These are phyloP conservation scores for Alisma plantagoaquatica DNA, from an alignment of 106 monocot genomes.

Conservation along the genomic window DNA sequence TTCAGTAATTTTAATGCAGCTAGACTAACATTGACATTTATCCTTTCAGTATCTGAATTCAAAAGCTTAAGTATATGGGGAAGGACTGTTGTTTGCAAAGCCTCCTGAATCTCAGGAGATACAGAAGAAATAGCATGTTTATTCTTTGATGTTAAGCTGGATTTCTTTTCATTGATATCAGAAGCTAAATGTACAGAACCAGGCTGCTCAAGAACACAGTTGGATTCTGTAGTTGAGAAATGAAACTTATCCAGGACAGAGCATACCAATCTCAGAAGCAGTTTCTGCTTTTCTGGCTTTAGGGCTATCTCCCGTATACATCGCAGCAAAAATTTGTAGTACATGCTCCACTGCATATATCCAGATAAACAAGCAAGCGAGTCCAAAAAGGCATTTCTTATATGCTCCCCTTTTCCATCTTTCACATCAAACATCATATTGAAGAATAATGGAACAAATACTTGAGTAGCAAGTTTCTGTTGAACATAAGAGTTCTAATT, in stretches of 20 bases:
- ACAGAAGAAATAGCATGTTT: background rate
- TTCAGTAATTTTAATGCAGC: conserved; percentile 82
- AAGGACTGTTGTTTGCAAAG: conserved; percentile 47
- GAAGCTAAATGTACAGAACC: background rate
- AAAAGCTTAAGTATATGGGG: conserved; percentile 55
- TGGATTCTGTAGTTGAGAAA: conserved; percentile 23
- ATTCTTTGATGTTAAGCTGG: background rate
- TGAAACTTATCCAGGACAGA: conserved; percentile 66
- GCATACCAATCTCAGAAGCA: conserved; percentile 64
- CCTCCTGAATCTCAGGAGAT: conserved; percentile 26
- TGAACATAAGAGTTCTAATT: too few species aligned
- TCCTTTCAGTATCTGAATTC: conserved; percentile 51
- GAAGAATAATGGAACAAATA: conserved; percentile 85
- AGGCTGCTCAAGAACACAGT: background rate
- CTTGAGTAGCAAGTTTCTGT: conserved; percentile 43
- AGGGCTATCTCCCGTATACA: conserved; percentile 54
- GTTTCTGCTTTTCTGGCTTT: conserved; percentile 67
- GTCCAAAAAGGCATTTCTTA: conserved; percentile 63
- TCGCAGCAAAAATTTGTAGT: conserved; percentile 47
- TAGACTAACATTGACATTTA: conserved; percentile 66
- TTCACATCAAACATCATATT: conserved; percentile 79
- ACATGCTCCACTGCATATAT: conserved; percentile 59
- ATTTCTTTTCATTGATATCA: conserved; percentile 1
- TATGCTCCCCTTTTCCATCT: conserved; percentile 74
- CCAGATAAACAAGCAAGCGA: conserved; percentile 69